Base-by-base conservation (phyloP, 2,329 filamentous ascomycete genomes). In the Fusarium caatingaense region DNA sequence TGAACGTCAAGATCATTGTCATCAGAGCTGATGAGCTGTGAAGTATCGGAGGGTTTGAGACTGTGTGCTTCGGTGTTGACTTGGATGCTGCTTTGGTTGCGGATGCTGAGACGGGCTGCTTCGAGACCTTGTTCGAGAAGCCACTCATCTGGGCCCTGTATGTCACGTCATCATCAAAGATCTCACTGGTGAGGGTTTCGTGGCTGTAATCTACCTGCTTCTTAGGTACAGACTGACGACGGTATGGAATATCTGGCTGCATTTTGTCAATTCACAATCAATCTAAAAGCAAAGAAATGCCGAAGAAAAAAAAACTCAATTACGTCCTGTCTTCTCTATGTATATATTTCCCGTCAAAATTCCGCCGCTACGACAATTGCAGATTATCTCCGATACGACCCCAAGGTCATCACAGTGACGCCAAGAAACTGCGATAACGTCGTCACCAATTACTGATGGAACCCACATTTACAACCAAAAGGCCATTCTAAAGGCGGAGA, bases 61-160 rank as follows among this genome's bases (percentile, higher is more conserved):
- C n/a, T 23, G 11, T 46, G 40, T 2, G 45, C 32, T 6, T 60
- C 15, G 5, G 45, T 62, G 15, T 47, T 54, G 32, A 62, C 28
- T 25, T 54, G 40, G 3, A 60, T 41, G 15, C 56, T 61, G 56
- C 56, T 60, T 16, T 62, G 60, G 9, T 62, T 62, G 6, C 60
- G 56, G 0, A 62, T 60, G 3, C 46, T 16, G 74, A 5, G 76
- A 67, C 44, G 78, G 69, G 53, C 84, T 80, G 0, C 81, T 79
- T 8, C 76, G 72, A 86, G 71, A 4, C 85, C 85, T 71, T 87
- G 85, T 58, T 87, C 85, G 45, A 86, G 81, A 69, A 81, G 85
- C 84, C 84, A 86, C 75, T 86, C 84, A 78, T 86, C 83, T 1
- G 82, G 9, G n/a, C n/a, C n/a, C n/a, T n/a, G n/a, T n/a, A n/a